These are phyloP conservation scores for Ascochyta clinopodiicola DNA, from an alignment of 2,329 filamentous ascomycete genomes.

Conservation along the genomic window DNA sequence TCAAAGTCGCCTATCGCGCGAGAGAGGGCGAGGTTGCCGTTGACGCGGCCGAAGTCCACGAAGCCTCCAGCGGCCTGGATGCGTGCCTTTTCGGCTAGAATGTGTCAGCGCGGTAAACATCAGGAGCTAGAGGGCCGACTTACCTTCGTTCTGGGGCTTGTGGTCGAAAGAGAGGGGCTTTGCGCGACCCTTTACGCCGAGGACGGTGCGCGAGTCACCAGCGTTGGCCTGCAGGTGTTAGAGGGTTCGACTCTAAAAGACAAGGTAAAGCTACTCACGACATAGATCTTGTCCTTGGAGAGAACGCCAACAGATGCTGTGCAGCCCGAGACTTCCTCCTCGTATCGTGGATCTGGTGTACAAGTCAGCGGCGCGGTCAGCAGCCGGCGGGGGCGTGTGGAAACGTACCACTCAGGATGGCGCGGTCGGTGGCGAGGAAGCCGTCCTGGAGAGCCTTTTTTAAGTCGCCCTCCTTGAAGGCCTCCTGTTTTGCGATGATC, in stretches of 20 bases:
- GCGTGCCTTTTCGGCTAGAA: constrained; percentile 88
- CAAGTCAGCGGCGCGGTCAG: constrained; percentile 37
- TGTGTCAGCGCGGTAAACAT: constrained; percentile 20
- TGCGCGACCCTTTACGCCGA: constrained; percentile 95
- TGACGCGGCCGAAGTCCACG: constrained; percentile 97
- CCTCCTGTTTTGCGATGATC: constrained; percentile 93
- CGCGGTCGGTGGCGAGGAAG: constrained; percentile 93
- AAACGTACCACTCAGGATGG: constrained; percentile 86
- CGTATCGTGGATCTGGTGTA: constrained; percentile 84
- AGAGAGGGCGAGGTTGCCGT: constrained; percentile 95
- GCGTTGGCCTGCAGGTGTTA: constrained; percentile 78
- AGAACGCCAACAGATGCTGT: constrained; percentile 92
- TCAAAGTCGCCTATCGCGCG: constrained; percentile 99
- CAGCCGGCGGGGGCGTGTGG: not conserved
- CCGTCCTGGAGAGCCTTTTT: constrained; percentile 97
- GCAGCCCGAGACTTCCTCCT: constrained; percentile 97
- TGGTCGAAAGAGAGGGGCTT: constrained; percentile 99
- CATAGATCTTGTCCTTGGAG: constrained; percentile 89
- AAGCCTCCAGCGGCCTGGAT: constrained; percentile 96
- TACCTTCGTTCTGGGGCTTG: constrained; percentile 98
- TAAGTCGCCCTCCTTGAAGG: constrained; percentile 88
- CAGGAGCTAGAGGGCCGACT: constrained; percentile 16
- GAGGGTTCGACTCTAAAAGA: constrained; percentile 3
- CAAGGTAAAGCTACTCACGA: constrained; percentile 69
- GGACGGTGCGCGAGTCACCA: constrained; percentile 91